A percentile compares a stretch with the other conserved stretches of the same genome.
phyloP scores from a whole-genome alignment of 2,329 filamentous ascomycete genomes.

The Diplodia seriata region DNA sequence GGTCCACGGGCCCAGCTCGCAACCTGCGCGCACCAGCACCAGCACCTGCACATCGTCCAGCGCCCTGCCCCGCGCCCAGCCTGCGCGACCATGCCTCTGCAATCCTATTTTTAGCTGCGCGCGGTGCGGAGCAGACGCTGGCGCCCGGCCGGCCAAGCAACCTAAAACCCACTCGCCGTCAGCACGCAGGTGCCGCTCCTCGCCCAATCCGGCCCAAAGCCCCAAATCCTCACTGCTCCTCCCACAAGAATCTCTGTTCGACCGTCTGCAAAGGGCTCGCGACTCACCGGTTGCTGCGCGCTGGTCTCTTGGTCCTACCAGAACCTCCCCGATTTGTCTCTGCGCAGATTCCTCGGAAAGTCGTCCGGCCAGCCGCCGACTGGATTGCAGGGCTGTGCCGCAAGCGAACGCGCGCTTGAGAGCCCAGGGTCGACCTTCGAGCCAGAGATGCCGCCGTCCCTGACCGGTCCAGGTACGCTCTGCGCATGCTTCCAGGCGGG shows the following conservation, averaged over 20 bases:
- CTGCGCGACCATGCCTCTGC: constrained; percentile 6
- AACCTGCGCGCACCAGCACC: background rate
- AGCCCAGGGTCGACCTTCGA: background rate
- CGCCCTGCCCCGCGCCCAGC: constrained; percentile 19
- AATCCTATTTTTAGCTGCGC: constrained; percentile 22
- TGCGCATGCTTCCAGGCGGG: constrained; percentile 10
- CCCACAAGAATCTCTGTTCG: constrained; percentile 16
- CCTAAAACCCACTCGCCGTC: constrained; percentile 18
- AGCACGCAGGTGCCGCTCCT: constrained; percentile 1
- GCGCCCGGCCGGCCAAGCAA: constrained; percentile 17
- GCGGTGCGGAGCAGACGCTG: constrained; percentile 19
- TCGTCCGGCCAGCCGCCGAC: background rate
- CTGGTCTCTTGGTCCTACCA: background rate
- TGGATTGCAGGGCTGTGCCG: constrained; percentile 20
- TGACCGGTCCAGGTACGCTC: background rate
- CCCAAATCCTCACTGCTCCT: background rate
- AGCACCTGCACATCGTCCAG: background rate
- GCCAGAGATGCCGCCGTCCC: background rate
- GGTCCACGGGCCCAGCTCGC: background rate
- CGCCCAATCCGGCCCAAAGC: constrained; percentile 19
- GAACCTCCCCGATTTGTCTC: background rate
- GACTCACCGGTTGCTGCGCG: background rate
- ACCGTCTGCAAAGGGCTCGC: constrained; percentile 15
- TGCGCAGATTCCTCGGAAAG: constrained; percentile 7
- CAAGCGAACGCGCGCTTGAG: constrained; percentile 3